A percentile compares a stretch with the other conserved stretches of the same genome.
phyloP scores from a whole-genome alignment of 306 rosid species.

The Ormosia semicastrata region DNA sequence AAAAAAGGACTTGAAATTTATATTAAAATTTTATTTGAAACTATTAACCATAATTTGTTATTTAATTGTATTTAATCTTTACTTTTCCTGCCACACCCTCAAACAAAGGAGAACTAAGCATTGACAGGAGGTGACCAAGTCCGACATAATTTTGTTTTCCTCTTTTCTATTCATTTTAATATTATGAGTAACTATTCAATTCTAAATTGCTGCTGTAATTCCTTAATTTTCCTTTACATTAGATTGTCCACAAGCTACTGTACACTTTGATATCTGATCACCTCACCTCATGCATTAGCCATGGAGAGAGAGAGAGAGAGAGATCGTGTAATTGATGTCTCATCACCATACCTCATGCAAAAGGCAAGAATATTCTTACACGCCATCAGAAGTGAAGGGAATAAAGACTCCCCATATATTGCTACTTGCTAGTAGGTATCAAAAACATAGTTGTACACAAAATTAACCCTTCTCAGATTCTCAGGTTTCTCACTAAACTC shows the following conservation, averaged over 20 bases:
- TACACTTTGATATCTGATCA: neutral
- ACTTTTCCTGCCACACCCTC: neutral
- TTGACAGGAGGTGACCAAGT: neutral
- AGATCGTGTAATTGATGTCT: neutral
- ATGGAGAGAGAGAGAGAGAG: neutral
- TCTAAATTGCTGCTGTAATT: neutral
- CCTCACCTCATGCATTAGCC: neutral
- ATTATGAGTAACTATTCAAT: neutral
- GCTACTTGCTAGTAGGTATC: neutral
- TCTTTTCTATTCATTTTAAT: neutral
- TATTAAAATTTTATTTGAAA: neutral
- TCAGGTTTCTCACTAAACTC: neutral
- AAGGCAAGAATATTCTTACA: conserved; percentile 38
- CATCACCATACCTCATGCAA: conserved; percentile 6
- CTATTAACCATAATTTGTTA: neutral
- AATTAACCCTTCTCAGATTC: neutral
- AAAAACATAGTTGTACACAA: neutral
- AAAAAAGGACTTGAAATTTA: neutral
- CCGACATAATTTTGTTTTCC: neutral
- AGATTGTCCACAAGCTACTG: neutral
- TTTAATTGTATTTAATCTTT: neutral
- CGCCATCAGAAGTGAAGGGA: conserved; percentile 16
- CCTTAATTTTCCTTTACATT: neutral
- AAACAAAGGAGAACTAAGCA: neutral
- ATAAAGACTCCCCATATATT: neutral